Evolutionary conservation across 768 basidiomycete genomes (phyloP).

Genomic region (Russula olivacea): DNA sequence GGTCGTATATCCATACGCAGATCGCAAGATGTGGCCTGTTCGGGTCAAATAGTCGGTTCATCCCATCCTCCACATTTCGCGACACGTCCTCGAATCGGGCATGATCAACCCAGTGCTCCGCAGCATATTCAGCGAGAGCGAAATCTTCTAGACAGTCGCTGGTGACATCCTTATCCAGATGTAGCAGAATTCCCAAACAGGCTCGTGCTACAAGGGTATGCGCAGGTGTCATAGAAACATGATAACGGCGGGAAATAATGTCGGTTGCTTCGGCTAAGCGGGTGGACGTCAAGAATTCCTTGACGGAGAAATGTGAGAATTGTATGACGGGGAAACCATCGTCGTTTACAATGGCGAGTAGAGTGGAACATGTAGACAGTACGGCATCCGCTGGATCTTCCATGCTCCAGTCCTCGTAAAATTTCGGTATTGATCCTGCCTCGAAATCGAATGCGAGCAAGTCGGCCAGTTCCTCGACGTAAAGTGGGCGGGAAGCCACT

Average conservation of each 20-base stretch:
- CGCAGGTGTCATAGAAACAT: background rate
- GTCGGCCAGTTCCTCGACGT: background rate
- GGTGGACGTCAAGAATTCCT: background rate
- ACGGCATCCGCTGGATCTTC: background rate
- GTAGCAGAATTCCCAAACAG: background rate
- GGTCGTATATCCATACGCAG: too few species aligned
- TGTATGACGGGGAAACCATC: background rate
- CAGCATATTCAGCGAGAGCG: too few species aligned
- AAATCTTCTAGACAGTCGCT: too few species aligned
- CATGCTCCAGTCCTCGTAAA: background rate
- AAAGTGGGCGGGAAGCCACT: background rate
- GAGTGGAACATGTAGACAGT: background rate
- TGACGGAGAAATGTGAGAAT: background rate
- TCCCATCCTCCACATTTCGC: too few species aligned
- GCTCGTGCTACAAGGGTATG: background rate
- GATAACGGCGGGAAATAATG: background rate
- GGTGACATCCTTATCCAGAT: background rate
- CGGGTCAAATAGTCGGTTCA: too few species aligned
- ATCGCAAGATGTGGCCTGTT: too few species aligned
- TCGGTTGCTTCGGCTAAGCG: background rate
- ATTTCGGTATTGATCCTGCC: background rate
- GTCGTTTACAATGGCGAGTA: background rate
- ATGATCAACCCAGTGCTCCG: too few species aligned
- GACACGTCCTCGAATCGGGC: too few species aligned
- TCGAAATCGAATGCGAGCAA: background rate